Evolutionary conservation across 202 grass and related monocot genomes (phyloP).

Genomic region (Bolboschoenoplectus hybrid): DNA sequence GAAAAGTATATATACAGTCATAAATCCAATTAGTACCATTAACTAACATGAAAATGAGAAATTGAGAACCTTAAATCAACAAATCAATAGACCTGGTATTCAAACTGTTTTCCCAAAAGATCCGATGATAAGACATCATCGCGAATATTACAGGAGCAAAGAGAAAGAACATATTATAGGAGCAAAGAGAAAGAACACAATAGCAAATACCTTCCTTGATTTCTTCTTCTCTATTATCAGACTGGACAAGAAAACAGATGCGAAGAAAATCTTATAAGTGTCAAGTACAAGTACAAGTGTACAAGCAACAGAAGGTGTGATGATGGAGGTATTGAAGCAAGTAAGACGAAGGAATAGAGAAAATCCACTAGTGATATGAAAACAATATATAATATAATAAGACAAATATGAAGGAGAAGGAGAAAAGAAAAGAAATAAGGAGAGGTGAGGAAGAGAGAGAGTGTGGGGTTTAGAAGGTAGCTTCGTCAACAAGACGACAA

Average conservation of each 20-base stretch:
- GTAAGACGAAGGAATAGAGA: background rate
- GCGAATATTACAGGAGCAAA: background rate
- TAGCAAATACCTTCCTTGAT: background rate
- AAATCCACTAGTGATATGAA: constrained; percentile 7
- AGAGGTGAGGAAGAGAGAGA: constrained; percentile 40
- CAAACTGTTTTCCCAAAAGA: background rate
- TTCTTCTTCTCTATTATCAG: background rate
- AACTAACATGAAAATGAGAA: constrained; percentile 3
- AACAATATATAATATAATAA: constrained; percentile 24
- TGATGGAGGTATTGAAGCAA: background rate
- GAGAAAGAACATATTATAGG: background rate
- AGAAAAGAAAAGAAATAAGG: constrained; percentile 14
- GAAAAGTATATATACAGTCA: background rate
- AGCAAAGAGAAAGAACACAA: constrained; percentile 3
- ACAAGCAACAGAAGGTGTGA: background rate
- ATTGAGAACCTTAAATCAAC: background rate
- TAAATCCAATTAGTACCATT: background rate
- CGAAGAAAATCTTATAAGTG: constrained; percentile 5
- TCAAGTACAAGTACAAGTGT: background rate
- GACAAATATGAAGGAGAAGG: background rate
- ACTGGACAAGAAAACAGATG: background rate
- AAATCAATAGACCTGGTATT: background rate
- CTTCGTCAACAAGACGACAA: constrained; percentile 39
- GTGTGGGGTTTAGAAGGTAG: constrained; percentile 38
- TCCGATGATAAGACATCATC: background rate